phyloP scores from a whole-genome alignment of 148 eudicot species.

The Silene conica region DNA sequence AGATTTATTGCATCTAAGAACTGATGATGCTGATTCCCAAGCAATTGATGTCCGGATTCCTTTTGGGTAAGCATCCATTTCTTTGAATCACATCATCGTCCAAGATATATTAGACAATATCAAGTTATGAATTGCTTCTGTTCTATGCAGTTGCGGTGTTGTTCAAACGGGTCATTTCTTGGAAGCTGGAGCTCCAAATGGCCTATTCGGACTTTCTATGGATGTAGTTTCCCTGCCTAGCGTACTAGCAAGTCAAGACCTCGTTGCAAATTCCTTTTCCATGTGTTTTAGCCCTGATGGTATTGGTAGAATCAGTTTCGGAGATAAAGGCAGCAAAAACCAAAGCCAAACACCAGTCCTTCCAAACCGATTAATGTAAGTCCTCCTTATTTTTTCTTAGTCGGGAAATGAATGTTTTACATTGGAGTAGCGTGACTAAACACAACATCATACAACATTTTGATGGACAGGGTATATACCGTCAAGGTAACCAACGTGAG shows the following conservation, averaged over 20 bases:
- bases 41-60: slow-evolving; percentile 44
- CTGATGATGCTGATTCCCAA: slow-evolving; percentile 39
- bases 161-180: slow-evolving; percentile 77
- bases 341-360: slow-evolving; percentile 68
- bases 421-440: background rate
- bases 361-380: slow-evolving; percentile 42
- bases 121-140: background rate
- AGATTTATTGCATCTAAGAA: slow-evolving; percentile 64
- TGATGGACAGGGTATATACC: slow-evolving; percentile 38
- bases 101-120: background rate
- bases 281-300: slow-evolving; percentile 84
- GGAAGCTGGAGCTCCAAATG: slow-evolving; percentile 81
- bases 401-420: background rate
- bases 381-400: background rate
- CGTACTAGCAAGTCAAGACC: slow-evolving; percentile 55
- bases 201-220: slow-evolving; percentile 83
- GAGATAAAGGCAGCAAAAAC: slow-evolving; percentile 69
- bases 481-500: slow-evolving; percentile 49
- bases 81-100: background rate
- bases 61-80: slow-evolving; percentile 53
- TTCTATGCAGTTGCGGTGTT: slow-evolving; percentile 68
- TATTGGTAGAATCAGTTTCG: slow-evolving; percentile 72
- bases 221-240: slow-evolving; percentile 68
- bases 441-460: background rate
- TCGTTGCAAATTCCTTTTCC: slow-evolving; percentile 75